Evolutionary conservation across 2,329 filamentous ascomycete genomes (phyloP), one percentile per base, ranked within the genome.

Genomic region (Nothomitra cinnamomea): DNA sequence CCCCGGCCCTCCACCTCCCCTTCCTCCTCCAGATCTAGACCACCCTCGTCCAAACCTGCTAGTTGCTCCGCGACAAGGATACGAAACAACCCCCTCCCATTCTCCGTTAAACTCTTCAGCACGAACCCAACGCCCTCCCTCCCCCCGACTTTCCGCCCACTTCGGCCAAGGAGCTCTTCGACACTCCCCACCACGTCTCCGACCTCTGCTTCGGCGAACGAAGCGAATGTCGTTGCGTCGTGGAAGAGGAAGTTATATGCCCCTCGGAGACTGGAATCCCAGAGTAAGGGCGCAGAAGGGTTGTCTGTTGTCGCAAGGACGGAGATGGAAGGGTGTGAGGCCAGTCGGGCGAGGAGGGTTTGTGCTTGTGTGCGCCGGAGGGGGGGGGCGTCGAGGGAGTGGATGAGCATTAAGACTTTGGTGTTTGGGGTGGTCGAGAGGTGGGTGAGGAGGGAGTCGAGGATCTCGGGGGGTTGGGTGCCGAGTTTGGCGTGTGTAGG

Each of bases 121-220:
- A 98, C 92, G 63, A 92, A 96, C 4, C 81, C 82, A 1, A 95
- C 86, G 57, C 92, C 92, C 62, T 95, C 90, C 63, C 88, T 85
- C 47, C 92, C 92, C 53, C 87, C 88, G 6, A 90, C 77, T 42
- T 87, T 80, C 52, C 85, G 76, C 21, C 86, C 81, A 60, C 82
- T 87, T 21, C 28, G 43, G 2, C 25, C 88, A 0, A 96, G 77
- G 0, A 95, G 75, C 61, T 86, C 82, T 65, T 95, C 86, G 13
- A 96, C 88, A 57, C 88, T 85, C 64, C 96, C 88, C 2, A 96
- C 87, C 1, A 86, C 80, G 61, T 94, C 87, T 5, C 87, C 70
- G 1, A 86, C 81, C 61, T 94, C 87, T 6, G 87, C 70, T 65
- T 95, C 88, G 2, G 75, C 72, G 60, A 85, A 87, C 0, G 86